A percentile compares a stretch with the other conserved stretches of the same genome.
Conservation (phyloP, 2,329 filamentous ascomycete species). For the Clonostachys chloroleuca region DNA sequence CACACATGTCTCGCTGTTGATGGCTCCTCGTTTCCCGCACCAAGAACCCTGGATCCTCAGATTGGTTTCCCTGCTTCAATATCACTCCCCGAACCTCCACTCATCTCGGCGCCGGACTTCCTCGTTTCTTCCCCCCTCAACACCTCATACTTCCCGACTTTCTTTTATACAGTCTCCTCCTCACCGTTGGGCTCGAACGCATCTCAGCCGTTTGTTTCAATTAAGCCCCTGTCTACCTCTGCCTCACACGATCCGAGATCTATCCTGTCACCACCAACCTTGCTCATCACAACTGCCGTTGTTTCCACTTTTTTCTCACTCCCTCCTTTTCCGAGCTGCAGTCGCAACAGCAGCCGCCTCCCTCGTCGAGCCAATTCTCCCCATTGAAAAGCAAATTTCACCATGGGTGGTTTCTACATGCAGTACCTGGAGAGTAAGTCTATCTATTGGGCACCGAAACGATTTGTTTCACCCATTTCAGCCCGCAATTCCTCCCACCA, state of each 20-base stretch:
- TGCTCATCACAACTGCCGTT: neutral
- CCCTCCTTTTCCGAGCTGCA: neutral
- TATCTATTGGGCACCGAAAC: neutral
- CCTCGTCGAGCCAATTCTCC: slow-evolving; percentile 1
- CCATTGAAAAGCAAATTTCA: slow-evolving; percentile 21
- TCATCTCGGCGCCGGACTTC: slow-evolving; percentile 4
- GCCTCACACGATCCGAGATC: neutral
- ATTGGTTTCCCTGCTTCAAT: slow-evolving; percentile 39
- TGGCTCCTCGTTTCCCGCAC: slow-evolving; percentile 39
- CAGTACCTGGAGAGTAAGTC: slow-evolving; percentile 73
- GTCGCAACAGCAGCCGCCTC: neutral
- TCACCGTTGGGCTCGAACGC: slow-evolving; percentile 51
- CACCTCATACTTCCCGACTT: slow-evolving; percentile 10
- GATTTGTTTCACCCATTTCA: too few relatives aligned
- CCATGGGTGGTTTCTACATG: slow-evolving; percentile 65
- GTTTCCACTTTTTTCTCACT: neutral
- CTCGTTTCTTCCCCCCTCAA: slow-evolving; percentile 5
- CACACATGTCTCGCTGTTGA: slow-evolving; percentile 57
- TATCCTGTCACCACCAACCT: too few relatives aligned
- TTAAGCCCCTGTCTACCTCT: slow-evolving; percentile 1
- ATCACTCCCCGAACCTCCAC: slow-evolving; percentile 7
- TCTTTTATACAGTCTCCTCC: slow-evolving; percentile 20
- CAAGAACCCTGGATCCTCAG: slow-evolving; percentile 34
- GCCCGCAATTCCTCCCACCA: too few relatives aligned
- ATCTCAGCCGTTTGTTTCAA: slow-evolving; percentile 21